These are phyloP conservation scores for Byssochlamys sp. DNA, from an alignment of 2,329 filamentous ascomycete species.

Conservation along the genomic window DNA sequence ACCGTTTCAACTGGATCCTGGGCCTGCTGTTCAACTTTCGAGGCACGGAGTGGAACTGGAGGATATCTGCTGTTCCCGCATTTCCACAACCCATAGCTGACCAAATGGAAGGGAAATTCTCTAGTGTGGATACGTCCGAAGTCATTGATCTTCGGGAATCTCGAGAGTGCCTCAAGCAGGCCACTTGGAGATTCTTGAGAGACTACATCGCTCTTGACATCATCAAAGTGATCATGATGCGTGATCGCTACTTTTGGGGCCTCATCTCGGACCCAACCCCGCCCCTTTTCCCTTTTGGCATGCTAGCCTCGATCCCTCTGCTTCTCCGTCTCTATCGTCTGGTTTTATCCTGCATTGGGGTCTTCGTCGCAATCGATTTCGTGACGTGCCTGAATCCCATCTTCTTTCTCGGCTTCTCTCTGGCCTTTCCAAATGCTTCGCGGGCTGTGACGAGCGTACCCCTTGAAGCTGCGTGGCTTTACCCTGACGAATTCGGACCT, in stretches of 20 bases:
- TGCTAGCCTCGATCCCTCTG: conserved; percentile 31
- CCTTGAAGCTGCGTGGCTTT: conserved; percentile 52
- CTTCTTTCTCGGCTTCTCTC: conserved; percentile 45
- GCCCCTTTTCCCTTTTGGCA: conserved; percentile 38
- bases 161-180: conserved; percentile 39
- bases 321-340: conserved; percentile 49
- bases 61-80: conserved; percentile 38
- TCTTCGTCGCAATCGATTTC: conserved; percentile 53
- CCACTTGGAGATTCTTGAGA: conserved; percentile 40
- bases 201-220: conserved; percentile 62
- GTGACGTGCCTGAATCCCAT: conserved; percentile 54
- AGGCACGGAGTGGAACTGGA: conserved; percentile 53
- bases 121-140: conserved; percentile 3
- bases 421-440: conserved; percentile 43
- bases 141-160: conserved; percentile 21
- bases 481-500: conserved; percentile 49
- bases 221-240: conserved; percentile 58
- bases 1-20: conserved; percentile 49
- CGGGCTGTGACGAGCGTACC: conserved; percentile 52
- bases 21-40: conserved; percentile 51
- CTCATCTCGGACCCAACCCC: conserved; percentile 41
- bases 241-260: conserved; percentile 68
- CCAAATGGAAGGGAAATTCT: conserved; percentile 10
- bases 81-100: conserved; percentile 19
- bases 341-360: conserved; percentile 44